These are phyloP conservation scores for Sicyos baderoa DNA, from an alignment of 306 rosid genomes.

Conservation along the genomic window DNA sequence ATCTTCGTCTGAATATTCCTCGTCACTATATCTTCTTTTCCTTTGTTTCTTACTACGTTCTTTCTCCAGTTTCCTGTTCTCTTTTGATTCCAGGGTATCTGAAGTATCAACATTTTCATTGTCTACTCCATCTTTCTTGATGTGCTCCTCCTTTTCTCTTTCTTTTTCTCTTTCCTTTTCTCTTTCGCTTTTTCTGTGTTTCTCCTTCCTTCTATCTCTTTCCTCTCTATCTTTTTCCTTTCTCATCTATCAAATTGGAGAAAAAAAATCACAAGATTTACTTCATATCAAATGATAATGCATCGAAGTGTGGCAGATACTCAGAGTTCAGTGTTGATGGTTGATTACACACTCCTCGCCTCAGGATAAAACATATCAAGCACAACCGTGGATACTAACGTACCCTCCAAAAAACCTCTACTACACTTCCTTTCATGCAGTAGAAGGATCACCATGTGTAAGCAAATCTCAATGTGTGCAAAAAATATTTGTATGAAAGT, in stretches of 20 bases:
- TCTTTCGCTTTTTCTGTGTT: slow-evolving; percentile 58
- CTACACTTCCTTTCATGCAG: too few species aligned
- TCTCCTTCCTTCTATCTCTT: slow-evolving; percentile 53
- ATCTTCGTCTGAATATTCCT: slow-evolving; percentile 39
- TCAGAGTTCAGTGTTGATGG: neutral
- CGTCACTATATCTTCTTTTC: slow-evolving; percentile 57
- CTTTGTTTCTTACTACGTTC: slow-evolving; percentile 46
- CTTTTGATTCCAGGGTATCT: slow-evolving; percentile 47
- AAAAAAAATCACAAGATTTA: neutral
- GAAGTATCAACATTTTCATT: slow-evolving; percentile 42
- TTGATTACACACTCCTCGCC: neutral
- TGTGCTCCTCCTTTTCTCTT: slow-evolving; percentile 52
- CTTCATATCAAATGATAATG: neutral
- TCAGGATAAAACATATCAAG: neutral
- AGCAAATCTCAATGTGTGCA: too few species aligned
- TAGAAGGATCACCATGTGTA: too few species aligned
- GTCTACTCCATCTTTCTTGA: slow-evolving; percentile 52
- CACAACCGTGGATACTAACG: neutral
- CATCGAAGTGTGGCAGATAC: neutral
- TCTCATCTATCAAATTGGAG: slow-evolving; percentile 46
- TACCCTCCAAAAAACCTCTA: neutral
- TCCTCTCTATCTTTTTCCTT: slow-evolving; percentile 82
- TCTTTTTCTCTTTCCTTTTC: slow-evolving; percentile 32
- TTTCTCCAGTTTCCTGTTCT: slow-evolving; percentile 43
- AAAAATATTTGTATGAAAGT: neutral